Conservation (phyloP, 805 yeast species). For the Saccharomycodes ludwigii region DNA sequence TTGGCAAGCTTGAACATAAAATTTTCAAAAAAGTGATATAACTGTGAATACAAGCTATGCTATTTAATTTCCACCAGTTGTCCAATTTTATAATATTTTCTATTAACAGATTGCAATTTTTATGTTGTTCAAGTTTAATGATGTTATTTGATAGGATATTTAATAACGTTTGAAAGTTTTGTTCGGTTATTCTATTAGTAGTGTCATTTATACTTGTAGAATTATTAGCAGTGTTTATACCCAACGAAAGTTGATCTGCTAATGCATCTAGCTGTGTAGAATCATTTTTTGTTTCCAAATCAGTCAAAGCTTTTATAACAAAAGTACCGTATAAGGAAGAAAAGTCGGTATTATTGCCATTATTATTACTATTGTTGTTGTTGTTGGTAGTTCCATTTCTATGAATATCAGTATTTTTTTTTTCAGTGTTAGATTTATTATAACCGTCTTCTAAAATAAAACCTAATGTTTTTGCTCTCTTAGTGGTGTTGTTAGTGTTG, state of each 20-base stretch:
- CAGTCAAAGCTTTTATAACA: too few species aligned
- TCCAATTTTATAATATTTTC: slow-evolving; percentile 46
- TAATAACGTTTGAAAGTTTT: slow-evolving; percentile 44
- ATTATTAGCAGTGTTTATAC: slow-evolving; percentile 35
- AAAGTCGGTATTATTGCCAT: too few species aligned
- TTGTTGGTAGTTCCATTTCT: too few species aligned
- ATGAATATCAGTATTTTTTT: too few species aligned
- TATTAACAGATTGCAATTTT: slow-evolving; percentile 39
- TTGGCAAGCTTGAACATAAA: slow-evolving; percentile 75
- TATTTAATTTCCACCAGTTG: slow-evolving; percentile 45
- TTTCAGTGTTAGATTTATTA: too few species aligned
- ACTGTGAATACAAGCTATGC: slow-evolving; percentile 29
- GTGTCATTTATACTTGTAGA: too few species aligned
- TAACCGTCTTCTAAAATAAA: too few species aligned
- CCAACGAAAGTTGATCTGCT: slow-evolving; percentile 45
- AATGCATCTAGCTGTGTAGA: slow-evolving; percentile 43
- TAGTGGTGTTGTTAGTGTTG: too few species aligned
- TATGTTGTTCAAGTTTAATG: slow-evolving; percentile 48
- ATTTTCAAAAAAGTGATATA: slow-evolving; percentile 67
- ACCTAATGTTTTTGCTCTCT: too few species aligned
- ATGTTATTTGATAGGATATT: slow-evolving; percentile 50
- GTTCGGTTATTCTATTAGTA: slow-evolving; percentile 41
- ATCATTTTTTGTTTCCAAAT: too few species aligned
- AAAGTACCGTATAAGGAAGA: too few species aligned
- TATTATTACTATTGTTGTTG: too few species aligned